Conservation (phyloP, 495 filamentous ascomycete species). For the Lentithecium fluviatile region DNA sequence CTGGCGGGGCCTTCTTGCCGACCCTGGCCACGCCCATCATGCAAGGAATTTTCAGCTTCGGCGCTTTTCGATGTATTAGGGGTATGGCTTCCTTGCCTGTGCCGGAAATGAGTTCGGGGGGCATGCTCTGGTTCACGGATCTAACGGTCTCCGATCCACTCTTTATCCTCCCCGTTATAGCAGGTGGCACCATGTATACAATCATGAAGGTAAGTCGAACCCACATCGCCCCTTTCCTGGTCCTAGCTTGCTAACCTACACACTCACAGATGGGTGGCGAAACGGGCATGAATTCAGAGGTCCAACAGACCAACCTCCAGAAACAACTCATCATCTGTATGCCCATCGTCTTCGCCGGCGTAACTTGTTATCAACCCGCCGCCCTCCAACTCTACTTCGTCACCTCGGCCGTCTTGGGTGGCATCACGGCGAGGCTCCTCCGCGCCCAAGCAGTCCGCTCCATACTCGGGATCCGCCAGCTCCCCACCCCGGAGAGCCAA, state of each 20-base stretch:
- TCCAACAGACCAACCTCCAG: conserved; percentile 44
- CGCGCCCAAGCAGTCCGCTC: conserved; percentile 51
- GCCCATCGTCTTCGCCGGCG: conserved; percentile 59
- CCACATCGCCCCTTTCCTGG: neutral
- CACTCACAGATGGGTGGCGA: conserved; percentile 55
- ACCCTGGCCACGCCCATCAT: conserved; percentile 53
- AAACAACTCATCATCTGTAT: conserved; percentile 57
- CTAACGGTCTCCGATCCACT: conserved; percentile 75
- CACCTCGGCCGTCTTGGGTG: conserved; percentile 54
- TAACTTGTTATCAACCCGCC: conserved; percentile 65
- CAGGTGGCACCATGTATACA: conserved; percentile 51
- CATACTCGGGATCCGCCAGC: conserved; percentile 53
- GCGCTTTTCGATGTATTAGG: conserved; percentile 72
- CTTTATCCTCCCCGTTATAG: conserved; percentile 64
- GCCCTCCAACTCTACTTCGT: conserved; percentile 73
- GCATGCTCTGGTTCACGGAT: conserved; percentile 74
- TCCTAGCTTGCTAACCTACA: conserved; percentile 19
- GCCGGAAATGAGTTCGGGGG: conserved; percentile 68
- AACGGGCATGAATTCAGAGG: conserved; percentile 40
- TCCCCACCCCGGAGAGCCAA: conserved; percentile 27
- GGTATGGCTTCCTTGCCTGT: conserved; percentile 77
- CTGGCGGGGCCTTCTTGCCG: conserved; percentile 56
- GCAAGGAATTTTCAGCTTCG: conserved; percentile 71
- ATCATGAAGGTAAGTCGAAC: conserved; percentile 57
- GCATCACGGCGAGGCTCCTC: conserved; percentile 58